Conservation (phyloP, 176 grass and related monocot genomes). For the Coix lacrymajobi region DNA sequence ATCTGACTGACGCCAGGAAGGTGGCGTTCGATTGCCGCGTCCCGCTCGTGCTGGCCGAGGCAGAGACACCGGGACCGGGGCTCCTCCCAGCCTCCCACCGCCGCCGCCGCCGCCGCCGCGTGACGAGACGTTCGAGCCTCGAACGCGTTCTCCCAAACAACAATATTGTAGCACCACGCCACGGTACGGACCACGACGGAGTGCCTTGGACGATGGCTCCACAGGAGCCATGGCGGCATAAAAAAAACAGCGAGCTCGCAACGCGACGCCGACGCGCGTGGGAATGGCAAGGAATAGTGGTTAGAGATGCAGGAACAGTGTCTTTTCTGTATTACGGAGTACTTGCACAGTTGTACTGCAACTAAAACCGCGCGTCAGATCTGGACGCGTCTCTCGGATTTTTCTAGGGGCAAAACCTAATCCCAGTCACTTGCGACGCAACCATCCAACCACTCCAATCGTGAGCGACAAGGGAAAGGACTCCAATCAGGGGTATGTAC, state of each 20-base stretch:
- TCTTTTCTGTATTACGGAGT: not conserved
- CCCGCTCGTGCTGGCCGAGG: not conserved
- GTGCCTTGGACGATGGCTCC: not conserved
- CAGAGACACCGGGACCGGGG: not conserved
- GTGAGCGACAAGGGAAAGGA: not conserved
- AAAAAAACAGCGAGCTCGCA: not conserved
- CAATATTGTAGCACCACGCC: not conserved
- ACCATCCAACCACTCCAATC: constrained; percentile 6
- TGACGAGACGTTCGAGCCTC: not conserved
- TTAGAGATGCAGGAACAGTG: not conserved
- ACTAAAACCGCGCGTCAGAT: not conserved
- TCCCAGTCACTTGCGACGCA: constrained; percentile 4
- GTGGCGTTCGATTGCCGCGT: constrained; percentile 28
- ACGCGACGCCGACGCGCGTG: not conserved
- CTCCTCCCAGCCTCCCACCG: not conserved
- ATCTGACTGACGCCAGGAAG: not conserved
- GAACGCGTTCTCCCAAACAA: not conserved
- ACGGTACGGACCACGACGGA: not conserved
- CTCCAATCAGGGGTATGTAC: not conserved
- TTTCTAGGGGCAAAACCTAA: not conserved
- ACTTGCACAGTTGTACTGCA: too few species aligned
- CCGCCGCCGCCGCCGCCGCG: not conserved
- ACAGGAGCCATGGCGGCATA: not conserved
- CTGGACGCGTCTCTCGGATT: not conserved
- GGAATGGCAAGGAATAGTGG: not conserved